Evolutionary conservation across 352 stramenopile species (phyloP).

Genomic region (Phytophthora megakarya): DNA sequence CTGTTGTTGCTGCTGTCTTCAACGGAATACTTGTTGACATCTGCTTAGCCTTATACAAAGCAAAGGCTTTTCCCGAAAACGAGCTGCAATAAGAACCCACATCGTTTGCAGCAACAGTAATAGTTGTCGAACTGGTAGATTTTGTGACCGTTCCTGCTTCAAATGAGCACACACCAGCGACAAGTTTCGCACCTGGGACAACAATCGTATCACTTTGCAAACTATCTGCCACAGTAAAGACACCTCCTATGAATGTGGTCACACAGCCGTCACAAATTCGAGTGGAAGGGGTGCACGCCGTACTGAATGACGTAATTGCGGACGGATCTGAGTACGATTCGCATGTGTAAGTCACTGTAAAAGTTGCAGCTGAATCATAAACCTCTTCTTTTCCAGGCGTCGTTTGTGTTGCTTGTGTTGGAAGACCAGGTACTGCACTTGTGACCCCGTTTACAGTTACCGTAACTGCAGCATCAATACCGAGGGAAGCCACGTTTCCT

Average conservation of each 20-base stretch:
- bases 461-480: constrained; percentile 50
- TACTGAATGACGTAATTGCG: constrained; percentile 57
- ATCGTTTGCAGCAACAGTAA: constrained; percentile 48
- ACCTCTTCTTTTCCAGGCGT: constrained; percentile 51
- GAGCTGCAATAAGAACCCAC: constrained; percentile 58
- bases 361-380: constrained; percentile 45
- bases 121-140: constrained; percentile 18
- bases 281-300: constrained; percentile 39
- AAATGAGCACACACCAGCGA: constrained; percentile 68
- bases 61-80: constrained; percentile 41
- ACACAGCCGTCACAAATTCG: constrained; percentile 64
- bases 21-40: constrained; percentile 42
- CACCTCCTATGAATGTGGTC: constrained; percentile 44
- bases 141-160: constrained; percentile 37
- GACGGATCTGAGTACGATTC: constrained; percentile 87
- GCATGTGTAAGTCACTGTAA: constrained; percentile 71
- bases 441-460: constrained; percentile 19
- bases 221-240: constrained; percentile 23
- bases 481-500: constrained; percentile 86
- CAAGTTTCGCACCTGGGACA: constrained; percentile 34
- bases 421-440: constrained; percentile 29
- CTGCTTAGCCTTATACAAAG: constrained; percentile 68
- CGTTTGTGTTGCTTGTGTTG: constrained; percentile 42
- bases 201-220: constrained; percentile 24
- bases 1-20: constrained; percentile 46